Base-by-base conservation (phyloP, 2,329 filamentous ascomycete genomes). In the Stachybotrys echinatus region DNA sequence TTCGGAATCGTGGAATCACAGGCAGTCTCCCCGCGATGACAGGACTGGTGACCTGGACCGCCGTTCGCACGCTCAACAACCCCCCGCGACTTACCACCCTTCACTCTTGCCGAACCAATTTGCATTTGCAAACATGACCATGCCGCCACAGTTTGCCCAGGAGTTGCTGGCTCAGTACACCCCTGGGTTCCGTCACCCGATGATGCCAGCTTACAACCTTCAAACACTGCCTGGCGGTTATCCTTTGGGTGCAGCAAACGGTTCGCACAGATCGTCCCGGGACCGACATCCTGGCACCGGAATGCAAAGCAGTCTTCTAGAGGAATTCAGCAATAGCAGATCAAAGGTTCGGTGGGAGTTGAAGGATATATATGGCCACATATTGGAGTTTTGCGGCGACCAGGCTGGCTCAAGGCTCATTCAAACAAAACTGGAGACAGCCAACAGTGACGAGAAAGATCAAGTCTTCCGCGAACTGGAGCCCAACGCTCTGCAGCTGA, bases 381-480 rank as follows among this genome's bases (percentile, higher is more conserved):
- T 97, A 37, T 91, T 95, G 1, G 92, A 96, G 64, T 97, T 97
- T 67, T 92, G 89, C 59, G 92, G 94, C 17, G 94, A 99, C 63
- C 94, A 97, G 65, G 87, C 95, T 59, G 94, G 92, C 1, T 99
- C 94, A 1, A 84, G 94, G 1, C 96, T 96, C 66, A 96, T 99
- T 52, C 94, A 99, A 64, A 83, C 87, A 58, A 96, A 95, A 68
- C 79, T 99, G 3, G 88, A 94, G 66, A 87, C 84, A 2, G 94
- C 94, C 49, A 96, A 95, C 65, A 96, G 91, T 61, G 94, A 97
- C 53, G 92, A 96, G 63, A 97, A 96, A 69, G 89, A 95, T 27
- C 85, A 85, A 50, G 81, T 97, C 1, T 97, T 96, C 73, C 76
- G 79, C 1, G 94, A 97, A 67, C 90, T 99, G 43, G 81, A 88